Conservation (phyloP, 2,329 filamentous ascomycete species). For the Pyrenophora seminiperda region DNA sequence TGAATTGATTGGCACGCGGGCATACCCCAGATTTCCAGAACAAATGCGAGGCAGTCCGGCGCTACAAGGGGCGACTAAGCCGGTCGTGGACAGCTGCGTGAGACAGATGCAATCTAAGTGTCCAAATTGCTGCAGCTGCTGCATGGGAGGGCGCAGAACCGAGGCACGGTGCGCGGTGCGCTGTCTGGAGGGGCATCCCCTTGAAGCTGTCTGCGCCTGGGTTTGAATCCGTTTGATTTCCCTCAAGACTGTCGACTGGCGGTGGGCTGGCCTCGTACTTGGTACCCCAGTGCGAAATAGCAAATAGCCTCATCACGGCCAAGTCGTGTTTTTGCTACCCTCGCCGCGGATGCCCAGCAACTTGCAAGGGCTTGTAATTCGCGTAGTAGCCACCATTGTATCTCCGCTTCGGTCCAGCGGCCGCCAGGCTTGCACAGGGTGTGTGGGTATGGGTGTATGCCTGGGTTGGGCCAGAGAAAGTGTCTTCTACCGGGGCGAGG, state of each 20-base stretch:
- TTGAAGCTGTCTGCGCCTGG: too few relatives aligned
- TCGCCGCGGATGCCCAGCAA: conserved; percentile 13
- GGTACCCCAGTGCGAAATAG: conserved; percentile 14
- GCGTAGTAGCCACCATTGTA: not conserved
- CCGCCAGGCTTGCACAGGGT: conserved; percentile 3
- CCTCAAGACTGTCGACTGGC: not conserved
- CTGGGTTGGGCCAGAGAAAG: too few relatives aligned
- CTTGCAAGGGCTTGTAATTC: not conserved
- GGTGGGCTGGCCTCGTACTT: conserved; percentile 13
- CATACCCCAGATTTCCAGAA: conserved; percentile 43
- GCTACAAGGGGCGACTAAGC: conserved; percentile 24
- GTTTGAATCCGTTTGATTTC: conserved; percentile 1
- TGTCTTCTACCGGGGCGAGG: conserved; percentile 1
- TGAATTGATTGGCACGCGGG: conserved; percentile 32
- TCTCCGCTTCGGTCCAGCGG: conserved; percentile 16
- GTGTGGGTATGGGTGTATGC: too few relatives aligned
- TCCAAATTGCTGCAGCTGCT: conserved; percentile 25
- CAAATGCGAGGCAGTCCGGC: conserved; percentile 27
- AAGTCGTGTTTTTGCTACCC: conserved; percentile 23
- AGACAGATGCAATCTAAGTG: conserved; percentile 33
- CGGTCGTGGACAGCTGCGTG: conserved; percentile 16
- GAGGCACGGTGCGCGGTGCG: conserved; percentile 23
- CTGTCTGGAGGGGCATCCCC: conserved; percentile 1
- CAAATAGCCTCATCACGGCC: conserved; percentile 26
- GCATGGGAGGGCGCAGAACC: conserved; percentile 13